Percentiles rank a stretch among this genome's conserved stretches.
Evolutionary conservation across 805 yeast genomes (phyloP).

Genomic region (Candida silvatica): DNA sequence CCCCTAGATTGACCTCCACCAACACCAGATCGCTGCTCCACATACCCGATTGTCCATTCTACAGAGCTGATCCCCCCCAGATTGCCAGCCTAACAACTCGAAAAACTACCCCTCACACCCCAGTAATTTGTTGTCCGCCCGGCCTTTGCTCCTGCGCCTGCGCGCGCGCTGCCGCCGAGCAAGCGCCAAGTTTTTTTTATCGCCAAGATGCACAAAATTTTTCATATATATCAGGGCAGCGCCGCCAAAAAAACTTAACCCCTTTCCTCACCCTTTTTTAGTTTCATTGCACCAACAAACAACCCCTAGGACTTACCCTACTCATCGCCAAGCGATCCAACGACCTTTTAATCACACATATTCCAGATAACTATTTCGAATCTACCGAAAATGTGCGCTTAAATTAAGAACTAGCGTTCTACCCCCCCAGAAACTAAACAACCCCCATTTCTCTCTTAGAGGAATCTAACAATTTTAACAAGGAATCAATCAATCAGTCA

Average conservation of each 20-base stretch:
- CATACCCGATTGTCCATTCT: too few species aligned
- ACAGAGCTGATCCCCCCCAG: too few species aligned
- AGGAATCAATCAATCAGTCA: background rate
- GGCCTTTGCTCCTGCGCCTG: too few species aligned
- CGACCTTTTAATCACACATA: background rate
- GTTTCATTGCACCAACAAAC: background rate
- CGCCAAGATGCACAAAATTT: background rate
- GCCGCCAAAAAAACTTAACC: background rate
- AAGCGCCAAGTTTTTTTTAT: too few species aligned
- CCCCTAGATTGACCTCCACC: too few species aligned
- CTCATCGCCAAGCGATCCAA: background rate
- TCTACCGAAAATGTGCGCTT: slow-evolving; percentile 15
- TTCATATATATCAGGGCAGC: background rate
- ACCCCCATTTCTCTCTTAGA: slow-evolving; percentile 1
- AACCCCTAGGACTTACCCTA: background rate
- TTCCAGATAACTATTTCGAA: background rate
- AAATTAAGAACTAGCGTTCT: too few species aligned
- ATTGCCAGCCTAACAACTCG: too few species aligned
- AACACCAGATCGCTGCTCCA: too few species aligned
- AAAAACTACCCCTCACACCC: too few species aligned
- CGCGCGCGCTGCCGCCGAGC: too few species aligned
- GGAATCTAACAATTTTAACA: slow-evolving; percentile 1
- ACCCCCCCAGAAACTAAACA: background rate
- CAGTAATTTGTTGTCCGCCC: too few species aligned
- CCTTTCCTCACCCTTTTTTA: background rate